phyloP scores from a whole-genome alignment of 108 stramenopile species.

The Poteriospumella lacustris region DNA sequence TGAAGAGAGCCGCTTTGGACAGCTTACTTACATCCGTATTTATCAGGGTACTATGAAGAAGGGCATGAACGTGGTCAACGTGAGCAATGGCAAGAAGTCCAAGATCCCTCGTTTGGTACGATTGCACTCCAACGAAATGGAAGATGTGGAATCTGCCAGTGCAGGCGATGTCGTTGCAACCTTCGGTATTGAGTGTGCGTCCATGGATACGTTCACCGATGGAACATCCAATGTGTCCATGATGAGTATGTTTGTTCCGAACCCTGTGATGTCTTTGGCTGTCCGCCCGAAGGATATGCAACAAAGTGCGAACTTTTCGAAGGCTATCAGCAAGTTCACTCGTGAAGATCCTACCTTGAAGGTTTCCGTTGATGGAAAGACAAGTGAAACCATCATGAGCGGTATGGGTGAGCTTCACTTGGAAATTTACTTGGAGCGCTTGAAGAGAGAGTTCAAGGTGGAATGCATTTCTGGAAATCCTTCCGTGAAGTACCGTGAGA shows the following conservation, averaged over 20 bases:
- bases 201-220: slow-evolving; percentile 96
- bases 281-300: slow-evolving; percentile 75
- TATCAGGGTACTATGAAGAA: slow-evolving; percentile 87
- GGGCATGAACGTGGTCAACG: slow-evolving; percentile 74
- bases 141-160: slow-evolving; percentile 86
- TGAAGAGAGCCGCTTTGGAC: slow-evolving; percentile 93
- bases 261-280: slow-evolving; percentile 93
- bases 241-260: slow-evolving; percentile 93
- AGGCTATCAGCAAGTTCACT: slow-evolving; percentile 89
- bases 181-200: slow-evolving; percentile 95
- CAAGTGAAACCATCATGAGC: slow-evolving; percentile 90
- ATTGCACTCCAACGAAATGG: slow-evolving; percentile 99
- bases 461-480: slow-evolving; percentile 84
- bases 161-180: slow-evolving; percentile 98
- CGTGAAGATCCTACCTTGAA: slow-evolving; percentile 97
- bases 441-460: slow-evolving; percentile 92
- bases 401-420: slow-evolving; percentile 99
- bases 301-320: slow-evolving; percentile 71
- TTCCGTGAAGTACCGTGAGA: slow-evolving; percentile 97
- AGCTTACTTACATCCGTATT: slow-evolving; percentile 96
- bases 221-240: slow-evolving; percentile 67
- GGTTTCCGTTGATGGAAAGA: slow-evolving; percentile 78
- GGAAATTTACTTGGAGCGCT: slow-evolving; percentile 97
- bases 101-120: slow-evolving; percentile 92
- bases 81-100: slow-evolving; percentile 73